Evolutionary conservation across 2,329 filamentous ascomycete species (phyloP).

Genomic region (Colletotrichum sp.): DNA sequence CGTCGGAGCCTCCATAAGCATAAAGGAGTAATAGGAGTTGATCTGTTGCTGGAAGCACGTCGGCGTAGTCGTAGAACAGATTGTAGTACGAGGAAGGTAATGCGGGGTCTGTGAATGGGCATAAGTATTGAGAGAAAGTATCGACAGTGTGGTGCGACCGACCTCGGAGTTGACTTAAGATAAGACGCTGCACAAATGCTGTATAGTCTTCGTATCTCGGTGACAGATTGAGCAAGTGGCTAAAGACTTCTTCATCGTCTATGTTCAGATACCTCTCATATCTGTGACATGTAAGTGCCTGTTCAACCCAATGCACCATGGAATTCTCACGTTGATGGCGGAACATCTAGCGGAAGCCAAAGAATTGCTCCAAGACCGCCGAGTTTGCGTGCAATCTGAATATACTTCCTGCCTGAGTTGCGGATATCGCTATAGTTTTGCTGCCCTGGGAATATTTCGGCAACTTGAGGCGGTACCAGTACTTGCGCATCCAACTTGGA

Average conservation of each 20-base stretch:
- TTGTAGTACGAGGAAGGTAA: constrained; percentile 25
- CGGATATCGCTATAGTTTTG: constrained; percentile 29
- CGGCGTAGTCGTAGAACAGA: constrained; percentile 27
- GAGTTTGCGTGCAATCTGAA: constrained; percentile 34
- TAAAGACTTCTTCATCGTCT: constrained; percentile 34
- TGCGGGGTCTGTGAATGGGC: not conserved
- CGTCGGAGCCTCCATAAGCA: constrained; percentile 18
- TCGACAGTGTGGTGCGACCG: too few relatives aligned
- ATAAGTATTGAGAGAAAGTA: fast-evolving
- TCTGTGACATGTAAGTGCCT: constrained; percentile 12
- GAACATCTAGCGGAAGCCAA: constrained; percentile 35
- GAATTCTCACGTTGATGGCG: constrained; percentile 35
- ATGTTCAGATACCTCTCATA: constrained; percentile 38
- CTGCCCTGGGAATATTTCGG: constrained; percentile 23
- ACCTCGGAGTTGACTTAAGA: constrained; percentile 16
- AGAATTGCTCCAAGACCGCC: constrained; percentile 32
- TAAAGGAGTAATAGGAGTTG: constrained; percentile 28
- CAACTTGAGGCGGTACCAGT: constrained; percentile 24
- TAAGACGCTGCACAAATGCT: constrained; percentile 26
- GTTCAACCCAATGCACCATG: not conserved
- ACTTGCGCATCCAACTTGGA: constrained; percentile 28
- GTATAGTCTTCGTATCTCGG: constrained; percentile 19
- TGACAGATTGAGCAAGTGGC: constrained; percentile 27
- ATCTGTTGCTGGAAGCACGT: constrained; percentile 27
- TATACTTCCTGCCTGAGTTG: constrained; percentile 37